Evolutionary conservation across 441 rosid genomes (phyloP).

Genomic region (Geranium incanum): DNA sequence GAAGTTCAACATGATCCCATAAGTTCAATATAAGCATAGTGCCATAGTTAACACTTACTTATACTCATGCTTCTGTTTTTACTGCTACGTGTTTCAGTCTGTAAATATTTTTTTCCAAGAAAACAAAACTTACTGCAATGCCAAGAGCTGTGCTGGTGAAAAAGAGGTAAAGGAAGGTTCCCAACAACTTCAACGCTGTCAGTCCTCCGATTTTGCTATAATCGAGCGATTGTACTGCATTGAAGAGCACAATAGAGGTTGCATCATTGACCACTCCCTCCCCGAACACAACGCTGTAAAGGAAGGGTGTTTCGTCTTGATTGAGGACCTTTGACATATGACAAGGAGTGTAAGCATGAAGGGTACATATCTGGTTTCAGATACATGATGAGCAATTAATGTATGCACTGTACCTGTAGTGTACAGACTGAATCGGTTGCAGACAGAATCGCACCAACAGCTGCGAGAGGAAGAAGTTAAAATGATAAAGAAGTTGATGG

Average conservation of each 20-base stretch:
- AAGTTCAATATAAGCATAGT: no score
- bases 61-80: no score
- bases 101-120: background rate
- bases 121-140: conserved; percentile 41
- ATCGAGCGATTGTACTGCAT: conserved; percentile 48
- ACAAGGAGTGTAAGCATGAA: conserved; percentile 7
- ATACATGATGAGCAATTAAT: background rate
- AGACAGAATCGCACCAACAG: conserved; percentile 61
- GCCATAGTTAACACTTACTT: no score
- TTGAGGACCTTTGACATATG: conserved; percentile 45
- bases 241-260: conserved; percentile 67
- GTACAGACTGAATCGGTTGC: conserved; percentile 83
- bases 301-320: conserved; percentile 77
- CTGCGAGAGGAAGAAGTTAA: conserved; percentile 26
- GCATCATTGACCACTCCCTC: conserved; percentile 85
- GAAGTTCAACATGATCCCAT: no score
- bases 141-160: conserved; percentile 59
- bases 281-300: conserved; percentile 63
- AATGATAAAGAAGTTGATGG: conserved; percentile 9
- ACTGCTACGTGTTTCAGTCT: no score
- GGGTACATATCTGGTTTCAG: background rate
- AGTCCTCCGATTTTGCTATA: conserved; percentile 30
- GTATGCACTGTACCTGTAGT: conserved; percentile 41
- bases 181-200: conserved; percentile 38
- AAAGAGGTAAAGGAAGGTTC: conserved; percentile 61